Conservation (phyloP, 805 yeast species). For the Komagataella pastoris region DNA sequence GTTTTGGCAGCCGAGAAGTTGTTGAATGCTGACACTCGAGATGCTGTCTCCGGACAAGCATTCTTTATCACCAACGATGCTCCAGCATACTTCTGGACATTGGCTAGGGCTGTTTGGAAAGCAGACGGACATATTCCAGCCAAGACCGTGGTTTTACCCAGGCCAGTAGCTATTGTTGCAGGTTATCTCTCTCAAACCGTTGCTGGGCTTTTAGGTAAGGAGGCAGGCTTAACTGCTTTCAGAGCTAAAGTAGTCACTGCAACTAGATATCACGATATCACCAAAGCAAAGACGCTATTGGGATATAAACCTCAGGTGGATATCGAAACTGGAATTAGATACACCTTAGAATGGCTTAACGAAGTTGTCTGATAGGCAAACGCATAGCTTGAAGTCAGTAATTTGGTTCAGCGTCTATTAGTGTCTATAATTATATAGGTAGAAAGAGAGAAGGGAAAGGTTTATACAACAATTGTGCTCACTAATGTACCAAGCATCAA, state of each 20-base stretch:
- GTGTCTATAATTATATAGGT: neutral
- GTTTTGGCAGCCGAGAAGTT: constrained; percentile 80
- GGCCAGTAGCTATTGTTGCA: constrained; percentile 65
- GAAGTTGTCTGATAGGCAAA: constrained; percentile 24
- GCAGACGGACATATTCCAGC: constrained; percentile 80
- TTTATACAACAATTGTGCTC: neutral
- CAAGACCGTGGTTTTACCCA: constrained; percentile 50
- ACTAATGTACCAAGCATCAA: neutral
- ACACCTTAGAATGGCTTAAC: constrained; percentile 81
- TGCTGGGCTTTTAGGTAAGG: constrained; percentile 61
- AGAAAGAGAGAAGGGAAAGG: neutral
- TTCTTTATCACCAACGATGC: constrained; percentile 89
- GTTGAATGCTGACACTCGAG: constrained; percentile 24
- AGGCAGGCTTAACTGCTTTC: constrained; percentile 91
- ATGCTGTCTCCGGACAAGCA: constrained; percentile 66
- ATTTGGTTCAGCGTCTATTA: neutral
- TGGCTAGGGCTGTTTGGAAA: constrained; percentile 95
- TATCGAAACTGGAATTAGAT: constrained; percentile 65
- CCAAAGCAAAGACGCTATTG: constrained; percentile 67
- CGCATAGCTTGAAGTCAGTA: constrained; percentile 5
- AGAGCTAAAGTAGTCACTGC: constrained; percentile 91
- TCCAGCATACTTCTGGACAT: constrained; percentile 93
- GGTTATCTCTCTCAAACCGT: constrained; percentile 75
- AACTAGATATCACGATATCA: constrained; percentile 79
- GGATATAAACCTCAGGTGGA: constrained; percentile 75